Base-by-base conservation (phyloP, 768 basidiomycete species). In the Mycena galericulata region DNA sequence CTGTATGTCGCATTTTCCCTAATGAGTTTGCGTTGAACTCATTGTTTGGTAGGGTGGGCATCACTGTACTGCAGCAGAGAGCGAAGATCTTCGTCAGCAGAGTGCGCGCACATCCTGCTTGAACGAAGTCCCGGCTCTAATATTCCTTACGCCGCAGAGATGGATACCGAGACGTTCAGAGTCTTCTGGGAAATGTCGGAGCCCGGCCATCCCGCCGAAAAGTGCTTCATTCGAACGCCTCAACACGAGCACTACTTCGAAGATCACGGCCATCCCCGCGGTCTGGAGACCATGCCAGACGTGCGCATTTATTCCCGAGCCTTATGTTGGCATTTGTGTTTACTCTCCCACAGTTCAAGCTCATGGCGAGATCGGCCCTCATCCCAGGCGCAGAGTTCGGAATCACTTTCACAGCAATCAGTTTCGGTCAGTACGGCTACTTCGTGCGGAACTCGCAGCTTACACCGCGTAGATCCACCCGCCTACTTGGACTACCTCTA, bases 401-500 rank as follows among this genome's bases (percentile, higher is more conserved):
- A 17, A 68, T 62, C 12, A 26, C 12, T 3, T 68, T 68, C 29
- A 68, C 66, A 4, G 57, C 53, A 0, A 68, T 68, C n/a, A 68
- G 67, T 18, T 68, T 68, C 36, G 67, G 67, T 62, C 5, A 18
- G 46, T 1, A 38, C 61, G 14, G 8, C 3, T 56, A 46, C 36
- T 51, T 20, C 15, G 14, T 14, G 8, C 15, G 2, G 15, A 45
- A n/a, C 14, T 11, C 30, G 5, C 2, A 32, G 14, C 27, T 51
- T 3, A 56, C 18, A 46, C 11, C 17, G 6, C 12, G 24, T 34
- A 68, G 89, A 94, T 75, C 83, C 87, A 0, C 84, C 89, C 0
- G 74, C 79, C 5, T 94, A 93, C 74, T 78, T 93, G 59, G 80
- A 86, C 22, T 93, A 91, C 78, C 86, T 95, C 4, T 76, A 88